Evolutionary conservation across 2,329 filamentous ascomycete species (phyloP), one percentile per base, ranked within the genome.

Genomic region (Apiospora hydei): DNA sequence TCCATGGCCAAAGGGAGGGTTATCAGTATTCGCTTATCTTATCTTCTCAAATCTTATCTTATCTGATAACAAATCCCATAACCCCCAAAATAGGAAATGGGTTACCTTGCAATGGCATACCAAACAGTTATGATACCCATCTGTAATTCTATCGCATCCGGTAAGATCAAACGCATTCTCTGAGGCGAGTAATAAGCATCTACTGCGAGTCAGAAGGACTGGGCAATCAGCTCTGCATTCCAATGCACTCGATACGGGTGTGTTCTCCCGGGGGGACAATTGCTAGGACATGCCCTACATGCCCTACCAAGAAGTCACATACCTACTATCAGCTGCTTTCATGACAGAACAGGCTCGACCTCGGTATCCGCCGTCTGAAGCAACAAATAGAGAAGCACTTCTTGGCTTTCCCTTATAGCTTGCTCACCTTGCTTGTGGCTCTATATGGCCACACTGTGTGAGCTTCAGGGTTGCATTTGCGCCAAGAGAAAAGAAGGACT

Each of bases 401-500:
- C 46, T 49, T 49, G 46, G 46, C 46, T 49, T 1, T 30, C 26
- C 26, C 26, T 30, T 3, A 30, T n/a, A n/a, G 46, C 7, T 18
- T n/a, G 46, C 26, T n/a, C 46, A 11, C 18, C 21, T 49, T 8
- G 21, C 21, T 49, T 5, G 46, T n/a, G 46, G 46, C 46, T 10
- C 26, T 30, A 30, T 30, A n/a, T n/a, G 21, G 46, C 51, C 51
- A 57, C 53, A 57, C 53, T 16, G 53, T 57, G 53, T 57, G 53
- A 57, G 26, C 53, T 34, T 57, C 53, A 34, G 16, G 53, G 53
- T 57, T 14, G 30, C 53, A 57, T 57, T 57, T 34, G 14, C 26
- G 18, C 8, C 3, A 14, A 34, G 16, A 21, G 26, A 21, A 34
- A 14, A 57, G 26, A 18, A 34, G 26, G 14, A 34, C 47, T 49